Percentiles rank a stretch among this genome's conserved stretches.
These are phyloP conservation scores for Debaryomycetaceae sp. DNA, from an alignment of 1,139 yeast genomes.

Conservation along the genomic window DNA sequence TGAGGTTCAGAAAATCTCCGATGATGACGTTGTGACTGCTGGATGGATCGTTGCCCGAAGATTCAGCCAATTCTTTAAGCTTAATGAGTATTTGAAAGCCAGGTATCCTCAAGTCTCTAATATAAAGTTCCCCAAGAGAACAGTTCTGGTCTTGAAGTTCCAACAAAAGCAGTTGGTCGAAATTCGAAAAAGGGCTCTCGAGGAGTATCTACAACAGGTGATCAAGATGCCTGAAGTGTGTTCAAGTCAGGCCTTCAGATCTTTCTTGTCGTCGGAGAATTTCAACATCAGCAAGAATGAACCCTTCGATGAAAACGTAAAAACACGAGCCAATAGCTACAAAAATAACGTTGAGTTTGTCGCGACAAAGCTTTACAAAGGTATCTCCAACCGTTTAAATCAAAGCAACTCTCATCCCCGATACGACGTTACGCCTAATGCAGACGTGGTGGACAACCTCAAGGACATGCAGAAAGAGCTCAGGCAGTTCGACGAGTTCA, in stretches of 20 bases:
- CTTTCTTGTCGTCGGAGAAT: slow-evolving; percentile 73
- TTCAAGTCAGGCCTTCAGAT: slow-evolving; percentile 65
- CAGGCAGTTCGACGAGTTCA: slow-evolving; percentile 33
- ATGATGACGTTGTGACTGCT: slow-evolving; percentile 49
- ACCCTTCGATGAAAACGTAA: slow-evolving; percentile 23
- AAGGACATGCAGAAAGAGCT: slow-evolving; percentile 43
- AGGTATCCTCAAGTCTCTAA: slow-evolving; percentile 49
- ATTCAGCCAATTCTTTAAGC: slow-evolving; percentile 74
- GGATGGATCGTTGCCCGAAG: slow-evolving; percentile 91
- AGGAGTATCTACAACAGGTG: slow-evolving; percentile 57
- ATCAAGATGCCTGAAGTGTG: slow-evolving; percentile 68
- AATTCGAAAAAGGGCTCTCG: slow-evolving; percentile 57
- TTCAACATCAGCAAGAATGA: slow-evolving; percentile 42
- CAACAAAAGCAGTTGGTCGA: slow-evolving; percentile 64
- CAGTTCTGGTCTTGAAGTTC: slow-evolving; percentile 61
- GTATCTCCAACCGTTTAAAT: slow-evolving; percentile 32
- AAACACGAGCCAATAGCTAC: slow-evolving; percentile 6
- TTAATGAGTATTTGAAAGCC: slow-evolving; percentile 61
- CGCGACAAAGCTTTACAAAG: slow-evolving; percentile 43
- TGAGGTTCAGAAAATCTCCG: slow-evolving; percentile 60
- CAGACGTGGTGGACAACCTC: slow-evolving; percentile 27
- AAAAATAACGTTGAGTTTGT: slow-evolving; percentile 28
- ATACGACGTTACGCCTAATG: slow-evolving; percentile 2
- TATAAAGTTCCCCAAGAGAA: slow-evolving; percentile 60
- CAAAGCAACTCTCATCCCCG: neutral